Percentiles rank a stretch among this genome's conserved stretches.
These are phyloP conservation scores for Scutellospora calospora DNA, from an alignment of 371 early-diverging fungal species.

Conservation along the genomic window DNA sequence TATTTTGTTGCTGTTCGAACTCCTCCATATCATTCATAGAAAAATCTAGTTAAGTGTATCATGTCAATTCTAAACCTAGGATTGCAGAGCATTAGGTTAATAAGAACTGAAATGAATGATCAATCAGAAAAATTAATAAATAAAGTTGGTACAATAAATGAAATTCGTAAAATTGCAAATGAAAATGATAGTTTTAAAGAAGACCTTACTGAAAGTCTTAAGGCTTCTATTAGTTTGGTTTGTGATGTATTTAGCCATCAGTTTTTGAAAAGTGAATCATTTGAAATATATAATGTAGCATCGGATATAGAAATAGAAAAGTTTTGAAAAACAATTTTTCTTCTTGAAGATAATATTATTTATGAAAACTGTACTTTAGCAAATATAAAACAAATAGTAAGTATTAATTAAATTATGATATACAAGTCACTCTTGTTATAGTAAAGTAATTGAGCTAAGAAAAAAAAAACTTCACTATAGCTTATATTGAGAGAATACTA, in stretches of 20 bases:
- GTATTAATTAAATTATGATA: too few relatives aligned
- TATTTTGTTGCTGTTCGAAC: slow-evolving; percentile 14
- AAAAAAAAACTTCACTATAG: not conserved
- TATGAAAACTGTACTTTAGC: not conserved
- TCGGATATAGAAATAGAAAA: not conserved
- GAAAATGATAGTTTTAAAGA: not conserved
- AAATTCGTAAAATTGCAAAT: not conserved
- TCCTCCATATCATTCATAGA: not conserved
- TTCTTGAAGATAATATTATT: not conserved
- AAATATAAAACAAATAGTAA: not conserved
- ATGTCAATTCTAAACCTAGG: not conserved
- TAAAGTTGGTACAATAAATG: slow-evolving; percentile 1
- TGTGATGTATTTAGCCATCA: not conserved
- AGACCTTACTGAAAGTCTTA: not conserved
- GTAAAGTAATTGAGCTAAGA: too few relatives aligned
- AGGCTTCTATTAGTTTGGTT: not conserved
- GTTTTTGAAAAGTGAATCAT: not conserved
- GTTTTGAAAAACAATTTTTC: not conserved
- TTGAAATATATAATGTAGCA: not conserved
- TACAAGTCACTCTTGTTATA: too few relatives aligned
- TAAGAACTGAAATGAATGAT: not conserved
- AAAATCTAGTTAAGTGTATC: too few relatives aligned
- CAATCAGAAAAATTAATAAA: not conserved
- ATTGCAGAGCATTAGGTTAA: not conserved
- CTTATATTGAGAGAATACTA: not conserved